These are phyloP conservation scores for Curvularia spicifera DNA, from an alignment of 2,329 filamentous ascomycete species.

Conservation along the genomic window DNA sequence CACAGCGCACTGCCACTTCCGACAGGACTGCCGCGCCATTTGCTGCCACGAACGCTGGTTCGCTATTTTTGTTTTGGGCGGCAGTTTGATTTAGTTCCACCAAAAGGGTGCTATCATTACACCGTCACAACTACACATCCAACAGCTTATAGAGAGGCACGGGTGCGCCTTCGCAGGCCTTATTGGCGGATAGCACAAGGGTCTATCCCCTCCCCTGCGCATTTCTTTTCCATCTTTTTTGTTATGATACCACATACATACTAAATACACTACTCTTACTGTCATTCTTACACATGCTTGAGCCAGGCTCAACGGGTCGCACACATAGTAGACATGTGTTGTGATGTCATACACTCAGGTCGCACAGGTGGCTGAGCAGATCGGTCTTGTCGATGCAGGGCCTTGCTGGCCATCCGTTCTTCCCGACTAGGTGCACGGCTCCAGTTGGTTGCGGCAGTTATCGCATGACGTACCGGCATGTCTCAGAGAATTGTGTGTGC, in stretches of 20 bases:
- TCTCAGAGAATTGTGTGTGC: not conserved
- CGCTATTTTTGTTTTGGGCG: conserved; percentile 11
- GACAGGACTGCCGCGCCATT: conserved; percentile 26
- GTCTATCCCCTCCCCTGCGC: conserved; percentile 9
- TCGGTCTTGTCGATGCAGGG: conserved; percentile 16
- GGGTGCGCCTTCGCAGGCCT: conserved; percentile 32
- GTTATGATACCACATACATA: conserved; percentile 40
- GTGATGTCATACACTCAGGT: conserved; percentile 31
- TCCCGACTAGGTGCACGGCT: not conserved
- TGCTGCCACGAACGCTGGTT: not conserved
- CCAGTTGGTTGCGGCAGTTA: not conserved
- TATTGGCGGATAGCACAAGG: conserved; percentile 9
- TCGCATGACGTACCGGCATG: conserved; percentile 4
- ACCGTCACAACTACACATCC: conserved; percentile 10
- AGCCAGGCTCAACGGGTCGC: not conserved
- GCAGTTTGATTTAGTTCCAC: conserved; percentile 11
- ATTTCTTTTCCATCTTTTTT: conserved; percentile 18
- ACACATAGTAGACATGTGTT: conserved; percentile 9
- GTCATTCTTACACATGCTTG: conserved; percentile 1
- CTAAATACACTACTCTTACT: conserved; percentile 22
- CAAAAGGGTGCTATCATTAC: conserved; percentile 14
- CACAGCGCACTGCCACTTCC: conserved; percentile 22
- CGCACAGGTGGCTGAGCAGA: conserved; percentile 15
- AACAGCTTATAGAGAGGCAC: conserved; percentile 21
- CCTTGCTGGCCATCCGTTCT: conserved; percentile 3